Evolutionary conservation across 2,329 filamentous ascomycete genomes (phyloP).

Genomic region (Alternaria metachromatica): DNA sequence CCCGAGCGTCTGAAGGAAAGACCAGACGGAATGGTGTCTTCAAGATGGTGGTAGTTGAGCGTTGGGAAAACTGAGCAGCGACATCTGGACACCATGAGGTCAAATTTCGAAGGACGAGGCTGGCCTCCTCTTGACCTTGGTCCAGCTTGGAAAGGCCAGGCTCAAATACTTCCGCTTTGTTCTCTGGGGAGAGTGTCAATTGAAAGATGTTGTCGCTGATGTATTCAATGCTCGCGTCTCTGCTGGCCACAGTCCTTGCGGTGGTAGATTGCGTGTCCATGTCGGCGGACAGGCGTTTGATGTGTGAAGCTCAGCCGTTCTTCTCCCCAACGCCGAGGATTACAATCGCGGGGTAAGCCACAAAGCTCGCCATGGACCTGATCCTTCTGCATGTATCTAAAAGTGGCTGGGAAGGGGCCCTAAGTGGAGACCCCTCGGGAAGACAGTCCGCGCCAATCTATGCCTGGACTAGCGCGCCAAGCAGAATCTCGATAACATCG

Average conservation of each 20-base stretch:
- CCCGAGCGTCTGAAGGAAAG: conserved; percentile 7
- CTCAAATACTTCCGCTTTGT: conserved; percentile 19
- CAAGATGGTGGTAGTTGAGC: conserved; percentile 13
- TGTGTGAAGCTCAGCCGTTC: neutral
- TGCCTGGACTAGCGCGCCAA: conserved; percentile 13
- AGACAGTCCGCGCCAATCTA: neutral
- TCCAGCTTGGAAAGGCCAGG: conserved; percentile 10
- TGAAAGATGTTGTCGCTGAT: conserved; percentile 14
- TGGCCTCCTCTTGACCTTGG: conserved; percentile 5
- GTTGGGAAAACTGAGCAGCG: conserved; percentile 6
- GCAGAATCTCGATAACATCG: conserved; percentile 26
- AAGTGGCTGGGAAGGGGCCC: neutral
- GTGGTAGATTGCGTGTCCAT: neutral
- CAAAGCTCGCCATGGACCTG: neutral
- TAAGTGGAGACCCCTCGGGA: neutral
- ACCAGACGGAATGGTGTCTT: conserved; percentile 23
- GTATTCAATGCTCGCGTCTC: conserved; percentile 2
- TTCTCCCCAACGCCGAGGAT: neutral
- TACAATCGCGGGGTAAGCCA: neutral
- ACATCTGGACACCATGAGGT: conserved; percentile 10
- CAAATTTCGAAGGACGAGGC: conserved; percentile 9
- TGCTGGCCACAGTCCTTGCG: neutral
- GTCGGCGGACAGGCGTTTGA: neutral
- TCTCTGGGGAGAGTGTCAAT: conserved; percentile 10
- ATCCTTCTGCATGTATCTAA: neutral